Evolutionary conservation across 2,329 filamentous ascomycete species (phyloP).

Genomic region (Beauveria caledonica): DNA sequence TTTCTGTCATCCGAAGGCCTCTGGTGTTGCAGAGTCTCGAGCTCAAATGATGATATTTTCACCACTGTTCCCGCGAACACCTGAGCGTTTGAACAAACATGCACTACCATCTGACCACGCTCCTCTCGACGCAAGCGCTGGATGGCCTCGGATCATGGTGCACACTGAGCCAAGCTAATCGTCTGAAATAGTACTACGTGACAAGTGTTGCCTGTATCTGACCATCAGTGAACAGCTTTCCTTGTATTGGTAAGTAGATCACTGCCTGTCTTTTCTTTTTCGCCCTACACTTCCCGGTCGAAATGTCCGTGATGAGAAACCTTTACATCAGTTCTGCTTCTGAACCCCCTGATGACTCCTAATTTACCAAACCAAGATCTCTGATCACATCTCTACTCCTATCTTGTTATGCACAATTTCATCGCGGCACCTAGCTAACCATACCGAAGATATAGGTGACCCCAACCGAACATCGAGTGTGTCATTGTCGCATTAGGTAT

Average conservation of each 20-base stretch:
- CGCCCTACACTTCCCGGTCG: background rate
- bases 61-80: constrained; percentile 54
- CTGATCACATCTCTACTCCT: constrained; percentile 32
- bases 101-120: constrained; percentile 63
- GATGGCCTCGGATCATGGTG: background rate
- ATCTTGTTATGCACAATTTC: background rate
- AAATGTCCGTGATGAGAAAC: constrained; percentile 54
- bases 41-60: constrained; percentile 44
- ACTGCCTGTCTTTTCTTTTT: background rate
- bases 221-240: background rate
- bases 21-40: constrained; percentile 1
- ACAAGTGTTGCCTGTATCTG: background rate
- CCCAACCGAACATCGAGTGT: background rate
- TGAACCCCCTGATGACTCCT: constrained; percentile 59
- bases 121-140: constrained; percentile 2
- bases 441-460: background rate
- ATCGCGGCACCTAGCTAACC: background rate
- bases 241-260: background rate
- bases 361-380: constrained; percentile 58
- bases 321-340: constrained; percentile 65
- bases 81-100: constrained; percentile 60
- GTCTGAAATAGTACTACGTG: background rate
- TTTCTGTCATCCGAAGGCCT: constrained; percentile 10
- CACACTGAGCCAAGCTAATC: background rate
- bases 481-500: background rate